Conservation (phyloP, 2,329 filamentous ascomycete genomes). For the Aspergillus brasiliensis region DNA sequence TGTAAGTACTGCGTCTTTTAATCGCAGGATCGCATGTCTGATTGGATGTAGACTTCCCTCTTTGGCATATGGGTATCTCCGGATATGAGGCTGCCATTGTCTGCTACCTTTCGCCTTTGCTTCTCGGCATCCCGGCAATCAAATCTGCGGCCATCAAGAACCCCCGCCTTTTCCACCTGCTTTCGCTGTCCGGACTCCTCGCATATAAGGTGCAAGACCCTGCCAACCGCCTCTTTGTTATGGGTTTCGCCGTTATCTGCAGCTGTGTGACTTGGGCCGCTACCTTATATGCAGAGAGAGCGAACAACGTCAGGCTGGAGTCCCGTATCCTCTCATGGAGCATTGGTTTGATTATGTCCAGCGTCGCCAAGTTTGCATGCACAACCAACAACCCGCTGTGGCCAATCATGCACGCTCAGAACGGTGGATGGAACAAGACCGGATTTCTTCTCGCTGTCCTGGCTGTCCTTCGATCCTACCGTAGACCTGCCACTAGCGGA, state of each 20-base stretch:
- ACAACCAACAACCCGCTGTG: constrained; percentile 95
- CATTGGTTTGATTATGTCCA: constrained; percentile 80
- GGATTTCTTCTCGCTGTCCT: constrained; percentile 76
- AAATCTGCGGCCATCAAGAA: constrained; percentile 70
- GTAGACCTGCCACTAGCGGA: constrained; percentile 58
- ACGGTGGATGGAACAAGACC: constrained; percentile 89
- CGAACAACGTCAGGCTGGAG: constrained; percentile 75
- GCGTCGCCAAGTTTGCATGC: constrained; percentile 88
- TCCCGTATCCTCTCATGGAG: constrained; percentile 77
- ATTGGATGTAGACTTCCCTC: constrained; percentile 71
- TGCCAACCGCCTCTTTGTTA: constrained; percentile 73
- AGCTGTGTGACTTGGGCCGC: constrained; percentile 82
- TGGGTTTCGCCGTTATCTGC: constrained; percentile 78
- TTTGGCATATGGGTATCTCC: constrained; percentile 99
- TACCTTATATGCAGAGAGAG: constrained; percentile 75
- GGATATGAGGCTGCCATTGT: constrained; percentile 92
- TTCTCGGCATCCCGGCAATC: constrained; percentile 71
- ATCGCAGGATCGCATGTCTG: constrained; percentile 16
- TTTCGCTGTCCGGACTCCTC: constrained; percentile 75
- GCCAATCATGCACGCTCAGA: constrained; percentile 87
- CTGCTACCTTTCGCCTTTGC: constrained; percentile 75
- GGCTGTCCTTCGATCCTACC: constrained; percentile 74
- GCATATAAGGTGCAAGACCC: constrained; percentile 77
- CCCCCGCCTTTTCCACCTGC: constrained; percentile 69
- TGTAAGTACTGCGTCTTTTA: constrained; percentile 61